Conservation (phyloP, 1,284 basidiomycete species). For the Mycena citricolor region DNA sequence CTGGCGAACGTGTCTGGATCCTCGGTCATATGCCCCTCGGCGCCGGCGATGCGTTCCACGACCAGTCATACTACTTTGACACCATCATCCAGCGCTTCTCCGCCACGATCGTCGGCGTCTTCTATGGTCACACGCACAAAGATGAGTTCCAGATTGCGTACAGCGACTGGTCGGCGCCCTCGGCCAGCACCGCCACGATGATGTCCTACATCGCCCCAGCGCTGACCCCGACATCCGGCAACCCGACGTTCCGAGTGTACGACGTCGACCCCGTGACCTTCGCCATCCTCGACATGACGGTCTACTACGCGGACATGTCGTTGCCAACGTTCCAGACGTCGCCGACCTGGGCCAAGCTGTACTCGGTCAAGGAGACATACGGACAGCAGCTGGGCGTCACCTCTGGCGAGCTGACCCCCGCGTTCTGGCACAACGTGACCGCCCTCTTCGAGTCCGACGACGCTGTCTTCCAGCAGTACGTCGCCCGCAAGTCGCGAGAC, state of each 20-base stretch:
- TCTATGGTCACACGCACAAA: slow-evolving; percentile 47
- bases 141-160: slow-evolving; percentile 61
- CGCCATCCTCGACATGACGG: slow-evolving; percentile 35
- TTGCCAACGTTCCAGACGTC: neutral
- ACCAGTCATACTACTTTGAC: slow-evolving; percentile 43
- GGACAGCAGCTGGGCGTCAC: slow-evolving; percentile 27
- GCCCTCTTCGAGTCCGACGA: slow-evolving; percentile 40
- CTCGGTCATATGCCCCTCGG: slow-evolving; percentile 42
- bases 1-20: slow-evolving; percentile 40
- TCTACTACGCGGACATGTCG: slow-evolving; percentile 29
- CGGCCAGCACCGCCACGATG: slow-evolving; percentile 48
- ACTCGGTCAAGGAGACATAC: slow-evolving; percentile 41
- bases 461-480: slow-evolving; percentile 36
- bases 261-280: slow-evolving; percentile 38
- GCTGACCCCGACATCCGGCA: slow-evolving; percentile 47
- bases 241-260: slow-evolving; percentile 36
- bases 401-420: slow-evolving; percentile 23
- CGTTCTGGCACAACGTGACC: slow-evolving; percentile 49
- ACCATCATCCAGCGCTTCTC: slow-evolving; percentile 49
- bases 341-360: slow-evolving; percentile 43
- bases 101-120: slow-evolving; percentile 46
- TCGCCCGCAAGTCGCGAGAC: too few relatives aligned
- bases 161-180: slow-evolving; percentile 44
- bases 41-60: slow-evolving; percentile 32
- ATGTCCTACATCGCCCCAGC: too few relatives aligned